Evolutionary conservation across 805 yeast species (phyloP).

Genomic region (Wickerhamiella qilinensis): DNA sequence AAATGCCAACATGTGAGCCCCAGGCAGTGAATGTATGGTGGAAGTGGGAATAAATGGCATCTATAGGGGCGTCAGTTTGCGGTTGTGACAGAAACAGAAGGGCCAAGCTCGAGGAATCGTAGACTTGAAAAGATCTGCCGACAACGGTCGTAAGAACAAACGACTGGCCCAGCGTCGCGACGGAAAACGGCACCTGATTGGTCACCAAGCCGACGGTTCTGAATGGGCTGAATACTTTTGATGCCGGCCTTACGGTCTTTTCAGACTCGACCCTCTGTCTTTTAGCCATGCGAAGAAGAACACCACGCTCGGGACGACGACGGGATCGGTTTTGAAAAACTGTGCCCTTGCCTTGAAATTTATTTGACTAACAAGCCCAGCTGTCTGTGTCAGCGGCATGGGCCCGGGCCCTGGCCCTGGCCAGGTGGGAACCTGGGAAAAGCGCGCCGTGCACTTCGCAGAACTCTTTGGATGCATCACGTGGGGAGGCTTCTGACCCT

Average conservation of each 20-base stretch:
- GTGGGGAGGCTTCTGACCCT: too few relatives aligned
- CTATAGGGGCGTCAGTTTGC: conserved; percentile 56
- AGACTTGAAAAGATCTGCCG: conserved; percentile 80
- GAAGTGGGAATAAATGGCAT: conserved; percentile 60
- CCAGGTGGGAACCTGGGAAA: too few relatives aligned
- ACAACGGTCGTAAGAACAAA: conserved; percentile 81
- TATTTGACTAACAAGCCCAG: not conserved
- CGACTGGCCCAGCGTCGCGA: conserved; percentile 76
- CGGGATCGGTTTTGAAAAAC: too few relatives aligned
- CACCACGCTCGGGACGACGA: too few relatives aligned
- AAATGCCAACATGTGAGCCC: conserved; percentile 58
- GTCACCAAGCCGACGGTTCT: conserved; percentile 65
- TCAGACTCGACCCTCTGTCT: too few relatives aligned
- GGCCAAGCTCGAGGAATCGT: conserved; percentile 72
- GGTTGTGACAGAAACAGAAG: conserved; percentile 70
- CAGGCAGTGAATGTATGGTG: conserved; percentile 71
- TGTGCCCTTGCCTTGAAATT: not conserved
- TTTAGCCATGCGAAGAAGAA: too few relatives aligned
- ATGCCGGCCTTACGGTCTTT: not conserved
- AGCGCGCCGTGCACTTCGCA: too few relatives aligned
- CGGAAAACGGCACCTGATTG: conserved; percentile 67
- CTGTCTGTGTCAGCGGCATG: too few relatives aligned
- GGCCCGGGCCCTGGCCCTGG: too few relatives aligned
- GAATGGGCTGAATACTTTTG: conserved; percentile 12
- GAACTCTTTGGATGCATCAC: too few relatives aligned